Evolutionary conservation across 805 yeast species (phyloP).

Genomic region (Pichia pseudocactophila): DNA sequence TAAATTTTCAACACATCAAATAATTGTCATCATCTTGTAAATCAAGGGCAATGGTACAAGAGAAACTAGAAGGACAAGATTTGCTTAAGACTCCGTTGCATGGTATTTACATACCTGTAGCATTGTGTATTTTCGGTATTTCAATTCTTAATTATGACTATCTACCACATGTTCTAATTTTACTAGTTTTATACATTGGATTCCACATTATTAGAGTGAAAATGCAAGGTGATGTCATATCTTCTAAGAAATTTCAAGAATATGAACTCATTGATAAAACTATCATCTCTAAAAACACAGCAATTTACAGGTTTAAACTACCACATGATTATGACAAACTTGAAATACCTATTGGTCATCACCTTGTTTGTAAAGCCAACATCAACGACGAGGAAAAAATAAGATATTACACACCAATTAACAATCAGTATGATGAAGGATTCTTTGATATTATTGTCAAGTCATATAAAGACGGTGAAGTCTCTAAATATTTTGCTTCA

Average conservation of each 20-base stretch:
- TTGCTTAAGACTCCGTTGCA: slow-evolving; percentile 64
- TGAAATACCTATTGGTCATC: slow-evolving; percentile 67
- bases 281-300: slow-evolving; percentile 58
- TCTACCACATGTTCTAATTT: slow-evolving; percentile 35
- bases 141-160: slow-evolving; percentile 42
- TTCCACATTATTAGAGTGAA: slow-evolving; percentile 31
- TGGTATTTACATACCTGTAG: slow-evolving; percentile 65
- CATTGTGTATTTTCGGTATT: slow-evolving; percentile 52
- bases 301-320: slow-evolving; percentile 66
- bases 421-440: slow-evolving; percentile 60
- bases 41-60: slow-evolving; percentile 5
- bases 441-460: slow-evolving; percentile 70
- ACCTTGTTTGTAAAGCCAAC: slow-evolving; percentile 47
- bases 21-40: too few relatives aligned
- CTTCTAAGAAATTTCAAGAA: slow-evolving; percentile 46
- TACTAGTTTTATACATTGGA: slow-evolving; percentile 32
- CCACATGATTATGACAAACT: slow-evolving; percentile 51
- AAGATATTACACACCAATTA: slow-evolving; percentile 71
- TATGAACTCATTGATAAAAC: slow-evolving; percentile 71
- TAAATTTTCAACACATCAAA: too few relatives aligned
- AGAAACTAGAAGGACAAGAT: slow-evolving; percentile 27
- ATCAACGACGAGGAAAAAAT: slow-evolving; percentile 44
- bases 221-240: slow-evolving; percentile 33
- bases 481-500: slow-evolving; percentile 58
- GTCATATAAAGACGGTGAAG: slow-evolving; percentile 63